These are phyloP conservation scores for Pseudozyma pruni DNA, from an alignment of 1,284 basidiomycete genomes.

Conservation along the genomic window DNA sequence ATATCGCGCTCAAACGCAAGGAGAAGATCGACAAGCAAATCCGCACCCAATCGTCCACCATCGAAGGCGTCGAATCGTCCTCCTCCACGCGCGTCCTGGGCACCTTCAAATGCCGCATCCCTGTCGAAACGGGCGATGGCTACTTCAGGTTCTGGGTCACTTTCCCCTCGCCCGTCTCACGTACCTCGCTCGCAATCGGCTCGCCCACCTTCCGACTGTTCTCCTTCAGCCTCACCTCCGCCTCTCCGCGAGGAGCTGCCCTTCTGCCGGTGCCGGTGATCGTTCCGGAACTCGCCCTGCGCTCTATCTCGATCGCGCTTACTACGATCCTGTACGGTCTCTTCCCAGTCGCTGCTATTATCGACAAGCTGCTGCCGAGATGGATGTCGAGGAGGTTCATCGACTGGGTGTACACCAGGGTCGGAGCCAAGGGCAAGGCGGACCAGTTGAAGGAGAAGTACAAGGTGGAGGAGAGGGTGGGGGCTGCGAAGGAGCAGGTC, in stretches of 20 bases:
- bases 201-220: conserved; percentile 55
- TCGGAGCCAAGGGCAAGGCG: conserved; percentile 48
- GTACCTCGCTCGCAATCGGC: conserved; percentile 23
- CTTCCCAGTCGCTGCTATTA: conserved; percentile 53
- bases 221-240: conserved; percentile 54
- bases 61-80: conserved; percentile 23
- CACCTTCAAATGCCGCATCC: conserved; percentile 51
- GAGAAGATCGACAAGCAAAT: conserved; percentile 51
- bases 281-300: conserved; percentile 51
- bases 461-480: conserved; percentile 39
- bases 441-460: conserved; percentile 42
- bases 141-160: conserved; percentile 55
- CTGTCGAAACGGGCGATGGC: conserved; percentile 52
- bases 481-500: conserved; percentile 42
- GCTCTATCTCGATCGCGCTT: conserved; percentile 44
- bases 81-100: conserved; percentile 30
- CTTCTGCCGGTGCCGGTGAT: conserved; percentile 54
- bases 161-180: conserved; percentile 25
- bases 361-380: conserved; percentile 53
- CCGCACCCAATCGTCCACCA: conserved; percentile 20
- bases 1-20: conserved; percentile 30
- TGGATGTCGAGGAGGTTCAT: conserved; percentile 43
- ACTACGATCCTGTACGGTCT: conserved; percentile 49
- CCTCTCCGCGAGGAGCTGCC: conserved; percentile 51
- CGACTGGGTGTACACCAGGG: conserved; percentile 46